Conservation (phyloP, 83 land plant species). For the Diphasiastrum complanatum region DNA sequence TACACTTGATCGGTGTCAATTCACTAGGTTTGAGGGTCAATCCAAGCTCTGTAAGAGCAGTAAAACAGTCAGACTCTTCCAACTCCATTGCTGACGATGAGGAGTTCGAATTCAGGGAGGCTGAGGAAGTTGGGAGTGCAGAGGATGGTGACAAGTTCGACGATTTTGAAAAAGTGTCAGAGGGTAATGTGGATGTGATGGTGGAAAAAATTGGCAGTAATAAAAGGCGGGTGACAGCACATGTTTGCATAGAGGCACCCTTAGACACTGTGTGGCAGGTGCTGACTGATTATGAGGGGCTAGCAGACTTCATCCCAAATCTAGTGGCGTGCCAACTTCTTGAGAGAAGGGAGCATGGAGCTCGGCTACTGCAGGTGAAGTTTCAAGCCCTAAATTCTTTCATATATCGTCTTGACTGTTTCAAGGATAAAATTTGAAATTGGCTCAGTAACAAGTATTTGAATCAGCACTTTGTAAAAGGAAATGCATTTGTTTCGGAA, state of each 20-base stretch:
- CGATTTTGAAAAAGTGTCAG: too few species aligned
- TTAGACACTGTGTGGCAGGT: constrained; percentile 66
- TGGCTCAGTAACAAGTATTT: neutral
- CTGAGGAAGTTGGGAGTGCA: too few species aligned
- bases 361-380: constrained; percentile 61
- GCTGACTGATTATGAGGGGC: constrained; percentile 69
- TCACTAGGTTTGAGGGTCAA: too few species aligned
- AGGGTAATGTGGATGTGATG: constrained; percentile 18
- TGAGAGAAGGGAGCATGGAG: constrained; percentile 49
- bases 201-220: constrained; percentile 52
- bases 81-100: too few species aligned
- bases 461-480: too few species aligned
- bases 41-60: too few species aligned
- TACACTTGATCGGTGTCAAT: too few species aligned
- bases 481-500: too few species aligned
- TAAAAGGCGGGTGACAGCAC: constrained; percentile 42
- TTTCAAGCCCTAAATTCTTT: constrained; percentile 7
- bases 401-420: neutral
- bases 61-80: too few species aligned
- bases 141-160: too few species aligned
- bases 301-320: constrained; percentile 76
- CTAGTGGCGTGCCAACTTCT: constrained; percentile 55
- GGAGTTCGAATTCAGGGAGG: too few species aligned
- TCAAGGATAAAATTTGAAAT: neutral
- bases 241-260: constrained; percentile 42